Conservation (phyloP, 1,284 basidiomycete genomes). For the Rhodotorula sp. region DNA sequence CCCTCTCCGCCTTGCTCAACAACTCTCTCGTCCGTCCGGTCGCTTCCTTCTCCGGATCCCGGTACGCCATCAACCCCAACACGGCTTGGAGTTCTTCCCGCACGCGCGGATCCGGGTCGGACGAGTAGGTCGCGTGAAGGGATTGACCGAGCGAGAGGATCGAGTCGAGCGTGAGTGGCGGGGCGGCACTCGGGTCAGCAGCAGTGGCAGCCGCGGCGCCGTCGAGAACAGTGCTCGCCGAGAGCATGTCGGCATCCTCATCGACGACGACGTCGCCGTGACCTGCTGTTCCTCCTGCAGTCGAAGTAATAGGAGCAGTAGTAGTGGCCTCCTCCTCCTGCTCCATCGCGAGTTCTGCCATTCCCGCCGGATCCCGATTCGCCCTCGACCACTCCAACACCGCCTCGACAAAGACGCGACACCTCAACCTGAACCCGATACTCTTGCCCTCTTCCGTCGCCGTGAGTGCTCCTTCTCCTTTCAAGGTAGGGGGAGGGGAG, state of each 20-base stretch:
- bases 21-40: constrained; percentile 59
- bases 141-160: constrained; percentile 69
- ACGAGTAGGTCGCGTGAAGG: constrained; percentile 65
- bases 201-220: constrained; percentile 11
- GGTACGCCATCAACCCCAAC: constrained; percentile 73
- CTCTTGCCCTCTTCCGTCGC: constrained; percentile 5
- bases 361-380: constrained; percentile 51
- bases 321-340: constrained; percentile 35
- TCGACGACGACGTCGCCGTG: constrained; percentile 57
- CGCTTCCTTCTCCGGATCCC: constrained; percentile 64
- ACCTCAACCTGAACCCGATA: constrained; percentile 25
- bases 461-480: not conserved
- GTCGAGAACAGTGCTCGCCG: not conserved
- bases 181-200: constrained; percentile 53
- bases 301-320: constrained; percentile 38
- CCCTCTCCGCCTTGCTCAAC: constrained; percentile 1
- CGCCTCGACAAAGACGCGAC: constrained; percentile 72
- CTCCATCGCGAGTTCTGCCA: not conserved
- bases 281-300: constrained; percentile 3
- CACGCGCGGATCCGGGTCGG: constrained; percentile 62
- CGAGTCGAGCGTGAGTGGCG: constrained; percentile 55
- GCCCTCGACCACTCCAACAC: constrained; percentile 54
- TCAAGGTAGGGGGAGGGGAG: not conserved
- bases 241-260: constrained; percentile 56
- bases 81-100: constrained; percentile 66